Evolutionary conservation across 2,329 filamentous ascomycete genomes (phyloP).

Genomic region (Paecilomyces sp.): DNA sequence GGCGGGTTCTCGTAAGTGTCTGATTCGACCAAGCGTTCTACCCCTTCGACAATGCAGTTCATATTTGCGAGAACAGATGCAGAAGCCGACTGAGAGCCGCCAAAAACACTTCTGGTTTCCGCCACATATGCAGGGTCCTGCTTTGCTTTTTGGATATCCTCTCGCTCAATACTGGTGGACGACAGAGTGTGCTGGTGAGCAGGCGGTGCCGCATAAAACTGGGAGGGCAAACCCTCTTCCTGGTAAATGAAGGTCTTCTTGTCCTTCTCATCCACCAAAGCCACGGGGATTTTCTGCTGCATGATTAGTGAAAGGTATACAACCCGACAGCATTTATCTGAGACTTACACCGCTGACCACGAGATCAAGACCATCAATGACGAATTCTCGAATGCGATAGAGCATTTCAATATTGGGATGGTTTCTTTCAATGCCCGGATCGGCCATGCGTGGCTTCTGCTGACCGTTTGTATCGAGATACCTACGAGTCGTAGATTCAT

Average conservation of each 20-base stretch:
- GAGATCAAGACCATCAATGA: constrained; percentile 54
- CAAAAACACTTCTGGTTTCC: constrained; percentile 25
- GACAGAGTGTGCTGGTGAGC: constrained; percentile 34
- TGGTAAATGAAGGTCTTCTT: constrained; percentile 45
- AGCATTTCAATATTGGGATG: constrained; percentile 59
- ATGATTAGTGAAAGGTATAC: constrained; percentile 12
- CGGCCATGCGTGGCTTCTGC: constrained; percentile 47
- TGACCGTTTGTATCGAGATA: constrained; percentile 42
- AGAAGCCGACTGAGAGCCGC: constrained; percentile 42
- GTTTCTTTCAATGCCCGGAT: constrained; percentile 44
- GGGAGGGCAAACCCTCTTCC: constrained; percentile 46
- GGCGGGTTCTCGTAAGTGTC: constrained; percentile 31
- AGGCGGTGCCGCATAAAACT: constrained; percentile 41
- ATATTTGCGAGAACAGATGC: constrained; percentile 35
- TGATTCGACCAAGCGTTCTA: constrained; percentile 32
- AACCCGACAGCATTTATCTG: background rate
- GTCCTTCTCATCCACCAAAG: constrained; percentile 38
- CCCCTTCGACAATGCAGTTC: constrained; percentile 32
- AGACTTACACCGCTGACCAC: constrained; percentile 40
- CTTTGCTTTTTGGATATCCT: constrained; percentile 25
- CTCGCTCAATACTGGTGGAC: constrained; percentile 33
- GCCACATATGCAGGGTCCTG: constrained; percentile 16
- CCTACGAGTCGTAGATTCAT: constrained; percentile 42
- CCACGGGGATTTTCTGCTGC: constrained; percentile 40
- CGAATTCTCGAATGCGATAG: constrained; percentile 56